A percentile compares a stretch with the other conserved stretches of the same genome.
Conservation (phyloP, 2,329 filamentous ascomycete species). For the Epichloe aotearoae region DNA sequence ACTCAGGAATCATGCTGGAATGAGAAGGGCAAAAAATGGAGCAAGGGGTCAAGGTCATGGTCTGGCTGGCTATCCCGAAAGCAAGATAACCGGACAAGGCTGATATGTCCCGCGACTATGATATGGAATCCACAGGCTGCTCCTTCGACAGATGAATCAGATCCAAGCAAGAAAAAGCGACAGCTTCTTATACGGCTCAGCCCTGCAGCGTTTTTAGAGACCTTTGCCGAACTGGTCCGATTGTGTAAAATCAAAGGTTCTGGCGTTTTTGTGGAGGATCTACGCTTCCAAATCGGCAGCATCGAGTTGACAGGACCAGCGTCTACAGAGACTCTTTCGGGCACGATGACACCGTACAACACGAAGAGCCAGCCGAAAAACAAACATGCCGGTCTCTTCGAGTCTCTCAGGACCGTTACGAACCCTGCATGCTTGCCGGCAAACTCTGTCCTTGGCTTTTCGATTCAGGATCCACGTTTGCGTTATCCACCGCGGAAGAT, state of each 20-base stretch:
- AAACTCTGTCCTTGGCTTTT: conserved; percentile 59
- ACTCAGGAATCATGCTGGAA: conserved; percentile 48
- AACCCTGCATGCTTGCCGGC: conserved; percentile 58
- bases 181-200: conserved; percentile 63
- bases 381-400: conserved; percentile 35
- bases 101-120: conserved; percentile 59
- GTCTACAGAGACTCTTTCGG: conserved; percentile 64
- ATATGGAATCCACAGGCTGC: conserved; percentile 52
- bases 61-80: conserved; percentile 38
- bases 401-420: conserved; percentile 42
- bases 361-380: conserved; percentile 14
- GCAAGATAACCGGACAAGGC: conserved; percentile 34
- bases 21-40: conserved; percentile 61
- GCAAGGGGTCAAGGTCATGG: conserved; percentile 36
- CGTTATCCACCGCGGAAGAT: conserved; percentile 56
- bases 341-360: conserved; percentile 46
- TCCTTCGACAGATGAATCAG: conserved; percentile 13
- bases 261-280: conserved; percentile 49
- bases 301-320: conserved; percentile 51
- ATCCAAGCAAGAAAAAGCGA: conserved; percentile 17
- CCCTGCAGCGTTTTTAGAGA: conserved; percentile 62
- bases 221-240: conserved; percentile 50
- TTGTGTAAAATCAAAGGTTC: conserved; percentile 48
- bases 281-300: conserved; percentile 54
- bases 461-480: conserved; percentile 66